A percentile compares a stretch with the other conserved stretches of the same genome.
phyloP scores from a whole-genome alignment of 192 early-diverging fungal species.

The Phycomyces blakesleeanus region DNA sequence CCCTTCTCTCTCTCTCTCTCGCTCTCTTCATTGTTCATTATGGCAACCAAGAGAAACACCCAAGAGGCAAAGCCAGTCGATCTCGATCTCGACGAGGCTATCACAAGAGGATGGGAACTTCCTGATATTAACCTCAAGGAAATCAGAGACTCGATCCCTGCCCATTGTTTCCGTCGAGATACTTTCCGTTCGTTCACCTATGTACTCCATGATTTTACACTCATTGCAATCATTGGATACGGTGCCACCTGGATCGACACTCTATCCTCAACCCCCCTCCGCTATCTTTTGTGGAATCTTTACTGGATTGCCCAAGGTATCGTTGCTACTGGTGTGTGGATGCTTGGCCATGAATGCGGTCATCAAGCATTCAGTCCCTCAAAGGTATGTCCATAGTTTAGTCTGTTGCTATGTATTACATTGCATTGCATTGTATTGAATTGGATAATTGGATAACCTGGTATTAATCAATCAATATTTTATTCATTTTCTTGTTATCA shows the following conservation, averaged over 20 bases:
- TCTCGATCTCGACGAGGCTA: conserved; percentile 24
- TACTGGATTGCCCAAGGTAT: conserved; percentile 87
- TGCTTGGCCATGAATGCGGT: conserved; percentile 88
- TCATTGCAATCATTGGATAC: conserved; percentile 60
- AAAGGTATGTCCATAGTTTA: conserved; percentile 42
- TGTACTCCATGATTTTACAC: conserved; percentile 71
- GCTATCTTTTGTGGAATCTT: conserved; percentile 63
- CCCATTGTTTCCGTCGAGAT: conserved; percentile 89
- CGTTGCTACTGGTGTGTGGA: conserved; percentile 87
- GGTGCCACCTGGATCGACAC: conserved; percentile 67
- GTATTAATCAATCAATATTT: background rate
- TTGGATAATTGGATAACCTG: too few species aligned
- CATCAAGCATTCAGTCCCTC: conserved; percentile 86
- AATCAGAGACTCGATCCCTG: conserved; percentile 84
- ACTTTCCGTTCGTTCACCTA: conserved; percentile 75
- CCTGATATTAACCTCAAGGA: conserved; percentile 87
- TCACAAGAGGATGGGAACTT: conserved; percentile 47
- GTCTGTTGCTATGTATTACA: too few species aligned
- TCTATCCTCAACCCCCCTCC: conserved; percentile 41
- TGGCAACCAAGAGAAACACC: conserved; percentile 12
- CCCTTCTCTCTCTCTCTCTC: too few species aligned
- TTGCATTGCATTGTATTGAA: too few species aligned
- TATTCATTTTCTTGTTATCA: background rate
- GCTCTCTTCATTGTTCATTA: background rate
- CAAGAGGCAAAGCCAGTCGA: background rate